These are phyloP conservation scores for Citrus cavaleriei DNA, from an alignment of 345 rosid species.

Conservation along the genomic window DNA sequence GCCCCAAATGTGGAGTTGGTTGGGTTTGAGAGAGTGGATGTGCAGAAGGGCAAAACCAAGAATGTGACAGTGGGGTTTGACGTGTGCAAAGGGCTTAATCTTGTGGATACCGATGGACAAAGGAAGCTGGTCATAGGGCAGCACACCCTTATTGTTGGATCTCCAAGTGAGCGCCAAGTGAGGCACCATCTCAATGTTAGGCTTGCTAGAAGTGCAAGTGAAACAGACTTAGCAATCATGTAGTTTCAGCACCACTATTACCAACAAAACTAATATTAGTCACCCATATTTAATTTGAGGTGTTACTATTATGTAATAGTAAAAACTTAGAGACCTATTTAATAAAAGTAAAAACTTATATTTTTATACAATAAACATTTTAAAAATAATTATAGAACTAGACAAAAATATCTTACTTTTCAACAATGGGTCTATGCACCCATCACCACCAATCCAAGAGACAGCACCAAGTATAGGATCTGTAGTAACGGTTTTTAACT, in stretches of 20 bases:
- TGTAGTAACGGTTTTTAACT: no score
- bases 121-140: constrained; percentile 43
- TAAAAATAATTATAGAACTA: no score
- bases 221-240: neutral
- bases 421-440: no score
- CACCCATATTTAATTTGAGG: neutral
- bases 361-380: neutral
- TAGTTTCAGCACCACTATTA: constrained; percentile 13
- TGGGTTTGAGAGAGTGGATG: constrained; percentile 49
- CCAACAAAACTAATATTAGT: neutral
- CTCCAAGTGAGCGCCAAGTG: constrained; percentile 38
- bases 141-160: constrained; percentile 40
- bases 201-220: constrained; percentile 21
- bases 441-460: no score
- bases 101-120: constrained; percentile 46
- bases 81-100: constrained; percentile 44
- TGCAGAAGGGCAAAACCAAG: constrained; percentile 35
- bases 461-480: no score
- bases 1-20: constrained; percentile 44
- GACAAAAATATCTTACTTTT: no score
- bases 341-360: neutral
- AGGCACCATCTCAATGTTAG: constrained; percentile 34
- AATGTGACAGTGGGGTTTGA: constrained; percentile 36
- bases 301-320: no score
- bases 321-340: neutral